Evolutionary conservation across 1,284 basidiomycete genomes (phyloP), one percentile per base, ranked within the genome.

Genomic region (Amylostereum areolatum): DNA sequence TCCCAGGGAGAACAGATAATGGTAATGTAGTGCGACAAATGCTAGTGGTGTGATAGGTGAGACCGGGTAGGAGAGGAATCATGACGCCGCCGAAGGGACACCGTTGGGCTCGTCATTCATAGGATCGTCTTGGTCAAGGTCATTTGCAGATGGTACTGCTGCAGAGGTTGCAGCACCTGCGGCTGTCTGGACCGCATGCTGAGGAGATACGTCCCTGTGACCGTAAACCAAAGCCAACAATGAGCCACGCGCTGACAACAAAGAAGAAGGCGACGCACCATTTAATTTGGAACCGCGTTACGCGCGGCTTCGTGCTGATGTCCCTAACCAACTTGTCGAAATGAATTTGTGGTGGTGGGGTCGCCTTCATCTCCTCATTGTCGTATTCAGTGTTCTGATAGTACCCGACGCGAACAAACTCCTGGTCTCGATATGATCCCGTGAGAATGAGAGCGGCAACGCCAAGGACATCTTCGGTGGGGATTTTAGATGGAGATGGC

Each of bases 381-480:
- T 97, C 94, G 66, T 98, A 98, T 65, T 97, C 95, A 44, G 95
- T 98, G 66, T 98, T 97, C 68, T 99, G 97, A 67, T 99, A 99
- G 70, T 99, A 99, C 4, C 97, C 96, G 24, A 99, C 95, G 37
- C 96, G 83, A 35, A 99, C 96, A 67, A 99, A 99, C 67, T 99
- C 96, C 62, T 97, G 93, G 48, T 96, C 94, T 32, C 82, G 82
- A 68, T 96, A 89, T 47, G 89, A 82, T 46, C 89, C 88, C n/a
- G 93, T 92, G 56, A 94, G 77, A 61, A 96, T 92, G 61, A 96
- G 83, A 2, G 93, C 92, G 0, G 92, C 89, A 11, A 96, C 91
- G 36, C 93, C 92, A 1, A 96, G 76, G 11, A 93, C 83, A 62
- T 96, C 93, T 56, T 89, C 82, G 45, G 78, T 62, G 0, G 92